Evolutionary conservation across 371 early-diverging fungal species (phyloP), one percentile per base, ranked within the genome.

Genomic region (Mortierella sp.): DNA sequence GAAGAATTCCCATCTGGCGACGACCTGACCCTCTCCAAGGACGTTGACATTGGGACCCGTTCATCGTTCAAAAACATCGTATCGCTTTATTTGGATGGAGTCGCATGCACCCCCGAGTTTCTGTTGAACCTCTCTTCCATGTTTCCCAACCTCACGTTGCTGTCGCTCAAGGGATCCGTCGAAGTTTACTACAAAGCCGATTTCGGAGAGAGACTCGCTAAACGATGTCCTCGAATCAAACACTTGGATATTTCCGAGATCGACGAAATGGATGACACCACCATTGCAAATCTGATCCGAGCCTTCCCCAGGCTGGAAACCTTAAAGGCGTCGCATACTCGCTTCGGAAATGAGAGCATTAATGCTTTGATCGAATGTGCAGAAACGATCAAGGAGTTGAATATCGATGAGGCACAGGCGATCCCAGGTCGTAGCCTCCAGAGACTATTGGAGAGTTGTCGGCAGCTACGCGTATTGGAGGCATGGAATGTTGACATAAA

Each of bases 101-200:
- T 66, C 37, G 50, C 48, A 1, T 72, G 72, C 28, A 32, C 15
- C 3, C 67, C 60, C n/a, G 67, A 72, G 7, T 28, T 66, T 9
- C 14, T 66, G 9, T 54, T 72, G 34, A 61, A 66, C 37, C 67
- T 72, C 23, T 32, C n/a, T 32, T 60, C 61, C 14, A 66, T 66
- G 4, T 66, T 72, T 42, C 72, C 72, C 0, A 17, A 32, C 4
- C 66, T 72, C 6, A 56, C 32, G 6, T 51, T 39, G 11, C 57
- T 72, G 5, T 66, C 72, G 24, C 46, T 72, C 9, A 15, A 43
- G 23, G 60, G 49, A 15, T 27, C 66, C 1, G 34, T 30, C 3
- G 72, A 72, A 19, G 30, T 66, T 0, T 61, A 66, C 41, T 61
- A 52, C 11, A 47, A 44, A 17, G 15, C 28, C 6, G 53, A 56